Base-by-base conservation (phyloP, 371 early-diverging fungal genomes). In the Mucor piriformis region DNA sequence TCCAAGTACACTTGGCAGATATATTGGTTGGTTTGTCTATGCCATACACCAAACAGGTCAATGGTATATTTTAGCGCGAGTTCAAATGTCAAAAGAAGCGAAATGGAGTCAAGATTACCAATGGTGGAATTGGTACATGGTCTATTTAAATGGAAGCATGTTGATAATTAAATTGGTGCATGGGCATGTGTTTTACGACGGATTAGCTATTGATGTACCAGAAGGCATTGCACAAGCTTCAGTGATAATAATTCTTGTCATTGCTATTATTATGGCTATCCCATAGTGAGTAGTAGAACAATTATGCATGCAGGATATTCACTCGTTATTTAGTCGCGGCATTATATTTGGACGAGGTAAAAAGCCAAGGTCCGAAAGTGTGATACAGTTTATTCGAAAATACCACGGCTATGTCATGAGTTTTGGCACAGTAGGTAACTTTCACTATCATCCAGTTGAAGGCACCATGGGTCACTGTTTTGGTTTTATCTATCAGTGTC, bases 331-430 rank as follows among this genome's bases (percentile, higher is more conserved):
- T 21, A 72, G 76, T n/a, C 74, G 78, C 32, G 78, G 78, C 3
- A 27, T 77, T 1, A 46, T 66, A 24, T 72, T 77, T 56, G 74
- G 74, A 6, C 43, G 55, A 21, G 61, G 67, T 6, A 67, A 63
- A 47, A 50, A 44, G 11, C 58, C 65, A 24, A 40, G 51, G 2
- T 59, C 65, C 7, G 57, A 66, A 37, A 49, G 66, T n/a, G 51
- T 74, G 10, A 63, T 77, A n/a, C 50, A 55, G 6, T 74, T 77
- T 61, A 35, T 61, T 15, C 63, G 63, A 65, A 67, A 69, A 43
- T 77, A 77, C 20, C 78, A 77, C 46, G 78, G 78, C 0, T 77
- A 77, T 47, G 56, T 67, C n/a, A 68, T 77, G 58, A 77, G 78
- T 29, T 73, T 73, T 64, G 77, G 74, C 1, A 77, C 73, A 20